Evolutionary conservation across 345 rosid genomes (phyloP).

Genomic region (Gossypium rotundifolium): DNA sequence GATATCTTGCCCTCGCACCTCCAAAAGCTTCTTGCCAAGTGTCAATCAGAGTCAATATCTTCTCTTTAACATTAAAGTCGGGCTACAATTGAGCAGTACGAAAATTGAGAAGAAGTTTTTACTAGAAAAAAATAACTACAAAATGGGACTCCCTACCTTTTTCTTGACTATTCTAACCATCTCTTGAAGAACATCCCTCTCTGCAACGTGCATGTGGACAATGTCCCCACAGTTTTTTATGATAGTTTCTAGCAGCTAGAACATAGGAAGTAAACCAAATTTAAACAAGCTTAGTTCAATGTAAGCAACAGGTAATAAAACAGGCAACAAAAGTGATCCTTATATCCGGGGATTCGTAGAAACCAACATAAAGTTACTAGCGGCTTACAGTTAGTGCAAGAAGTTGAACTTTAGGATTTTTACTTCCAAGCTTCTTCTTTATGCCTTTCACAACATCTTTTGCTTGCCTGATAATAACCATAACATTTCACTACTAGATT

Average conservation of each 20-base stretch:
- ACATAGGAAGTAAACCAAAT: conserved; percentile 19
- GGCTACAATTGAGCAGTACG: conserved; percentile 48
- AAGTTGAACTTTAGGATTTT: conserved; percentile 89
- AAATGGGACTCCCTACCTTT: conserved; percentile 47
- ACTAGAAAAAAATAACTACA: conserved; percentile 5
- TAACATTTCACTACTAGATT: background rate
- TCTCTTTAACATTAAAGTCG: conserved; percentile 86
- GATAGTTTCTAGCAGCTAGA: conserved; percentile 89
- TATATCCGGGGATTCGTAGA: background rate
- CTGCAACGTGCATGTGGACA: conserved; percentile 99
- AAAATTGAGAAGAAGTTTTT: conserved; percentile 25
- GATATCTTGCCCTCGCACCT: conserved; percentile 96
- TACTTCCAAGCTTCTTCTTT: conserved; percentile 82
- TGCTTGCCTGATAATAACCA: conserved; percentile 61
- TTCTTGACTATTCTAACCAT: conserved; percentile 92
- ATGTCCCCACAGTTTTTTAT: conserved; percentile 97
- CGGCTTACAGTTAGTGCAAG: conserved; percentile 89
- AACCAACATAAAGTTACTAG: background rate
- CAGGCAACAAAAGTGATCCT: background rate
- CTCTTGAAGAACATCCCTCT: conserved; percentile 90
- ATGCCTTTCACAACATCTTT: conserved; percentile 95
- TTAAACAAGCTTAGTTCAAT: conserved; percentile 13
- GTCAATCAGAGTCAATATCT: conserved; percentile 78
- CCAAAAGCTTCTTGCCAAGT: conserved; percentile 99
- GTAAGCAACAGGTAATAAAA: conserved; percentile 7